Evolutionary conservation across 768 basidiomycete genomes (phyloP).

Genomic region (Lactarius hengduanensis): DNA sequence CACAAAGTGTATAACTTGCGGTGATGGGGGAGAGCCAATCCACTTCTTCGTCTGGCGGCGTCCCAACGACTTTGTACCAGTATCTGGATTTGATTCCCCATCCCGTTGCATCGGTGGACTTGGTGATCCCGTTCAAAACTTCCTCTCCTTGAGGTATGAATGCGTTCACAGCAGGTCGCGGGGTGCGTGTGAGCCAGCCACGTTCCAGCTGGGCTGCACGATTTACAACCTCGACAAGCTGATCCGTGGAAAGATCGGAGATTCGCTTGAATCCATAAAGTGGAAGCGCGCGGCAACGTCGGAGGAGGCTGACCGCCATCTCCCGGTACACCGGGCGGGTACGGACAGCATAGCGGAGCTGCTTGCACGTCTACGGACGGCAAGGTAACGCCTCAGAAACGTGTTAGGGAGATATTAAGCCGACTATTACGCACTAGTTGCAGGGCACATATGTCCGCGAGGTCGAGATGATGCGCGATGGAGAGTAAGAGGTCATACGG

Average conservation of each 20-base stretch:
- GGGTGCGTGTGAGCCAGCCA: slow-evolving; percentile 60
- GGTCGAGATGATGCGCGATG: slow-evolving; percentile 60
- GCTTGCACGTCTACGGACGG: slow-evolving; percentile 54
- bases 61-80: slow-evolving; percentile 71
- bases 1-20: slow-evolving; percentile 72
- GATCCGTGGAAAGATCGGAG: slow-evolving; percentile 59
- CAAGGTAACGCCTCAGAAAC: background rate
- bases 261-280: slow-evolving; percentile 68
- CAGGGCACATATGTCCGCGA: slow-evolving; percentile 58
- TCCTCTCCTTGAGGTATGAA: slow-evolving; percentile 26
- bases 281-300: slow-evolving; percentile 65
- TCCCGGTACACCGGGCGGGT: slow-evolving; percentile 69
- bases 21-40: slow-evolving; percentile 80
- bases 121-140: background rate
- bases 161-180: slow-evolving; percentile 46
- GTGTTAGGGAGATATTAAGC: background rate
- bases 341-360: slow-evolving; percentile 56
- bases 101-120: slow-evolving; percentile 13
- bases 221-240: slow-evolving; percentile 61
- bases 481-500: slow-evolving; percentile 73
- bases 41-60: slow-evolving; percentile 66
- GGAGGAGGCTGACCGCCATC: slow-evolving; percentile 59
- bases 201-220: slow-evolving; percentile 60
- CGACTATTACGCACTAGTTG: slow-evolving; percentile 52
- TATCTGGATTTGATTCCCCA: slow-evolving; percentile 35